Conservation (phyloP, 208 protist species). For the Trichomonas gallinae region DNA sequence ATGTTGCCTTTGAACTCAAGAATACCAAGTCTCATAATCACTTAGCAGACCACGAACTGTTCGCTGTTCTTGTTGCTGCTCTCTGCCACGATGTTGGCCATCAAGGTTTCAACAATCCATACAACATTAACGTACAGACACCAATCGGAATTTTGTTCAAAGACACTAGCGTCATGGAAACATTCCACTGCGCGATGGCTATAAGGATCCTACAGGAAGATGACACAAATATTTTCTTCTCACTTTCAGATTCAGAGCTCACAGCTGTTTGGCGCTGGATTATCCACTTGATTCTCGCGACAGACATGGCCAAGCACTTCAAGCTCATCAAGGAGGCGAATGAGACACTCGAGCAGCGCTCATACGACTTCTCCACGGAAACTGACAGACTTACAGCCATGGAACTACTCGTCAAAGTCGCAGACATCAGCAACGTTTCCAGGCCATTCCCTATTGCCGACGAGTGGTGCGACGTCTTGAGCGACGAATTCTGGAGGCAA, state of each 20-base stretch:
- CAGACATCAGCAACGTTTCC: neutral
- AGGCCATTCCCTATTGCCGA: neutral
- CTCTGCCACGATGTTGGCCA: constrained; percentile 85
- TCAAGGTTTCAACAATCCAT: constrained; percentile 83
- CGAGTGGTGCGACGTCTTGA: neutral
- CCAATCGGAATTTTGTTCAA: constrained; percentile 69
- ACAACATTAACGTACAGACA: constrained; percentile 65
- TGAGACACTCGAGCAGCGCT: neutral
- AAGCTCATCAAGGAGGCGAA: neutral
- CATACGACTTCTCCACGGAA: too few species aligned
- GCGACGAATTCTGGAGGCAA: neutral
- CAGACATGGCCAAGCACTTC: constrained; percentile 18
- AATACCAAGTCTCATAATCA: constrained; percentile 44
- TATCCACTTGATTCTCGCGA: neutral
- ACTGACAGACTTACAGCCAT: neutral
- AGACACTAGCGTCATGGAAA: constrained; percentile 48
- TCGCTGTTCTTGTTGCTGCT: constrained; percentile 64
- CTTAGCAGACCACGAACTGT: constrained; percentile 52
- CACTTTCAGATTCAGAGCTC: neutral
- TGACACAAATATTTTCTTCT: constrained; percentile 33
- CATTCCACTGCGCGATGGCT: constrained; percentile 40
- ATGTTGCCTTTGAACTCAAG: constrained; percentile 39
- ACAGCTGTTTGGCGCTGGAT: neutral
- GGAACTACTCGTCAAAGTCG: neutral
- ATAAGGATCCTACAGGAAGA: constrained; percentile 28